A percentile compares a stretch with the other conserved stretches of the same genome.
Conservation (phyloP, 2,329 filamentous ascomycete species). For the Ascochyta clinopodiicola region DNA sequence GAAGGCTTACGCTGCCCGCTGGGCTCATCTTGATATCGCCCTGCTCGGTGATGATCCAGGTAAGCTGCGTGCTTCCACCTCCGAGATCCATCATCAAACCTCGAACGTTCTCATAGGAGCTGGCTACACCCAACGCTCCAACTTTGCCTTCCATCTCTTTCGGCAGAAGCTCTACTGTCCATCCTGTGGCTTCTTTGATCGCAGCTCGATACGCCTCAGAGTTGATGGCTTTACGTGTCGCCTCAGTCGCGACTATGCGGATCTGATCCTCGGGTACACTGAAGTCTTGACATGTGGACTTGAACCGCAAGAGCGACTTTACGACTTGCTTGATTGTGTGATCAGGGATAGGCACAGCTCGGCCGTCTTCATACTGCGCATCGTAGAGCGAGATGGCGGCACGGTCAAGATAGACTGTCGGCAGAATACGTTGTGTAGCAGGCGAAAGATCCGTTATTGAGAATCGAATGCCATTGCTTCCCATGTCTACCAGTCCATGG, state of each 20-base stretch:
- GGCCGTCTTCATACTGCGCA: conserved; percentile 63
- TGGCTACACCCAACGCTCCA: conserved; percentile 83
- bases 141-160: conserved; percentile 84
- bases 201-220: conserved; percentile 69
- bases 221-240: conserved; percentile 82
- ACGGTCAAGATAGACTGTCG: conserved; percentile 78
- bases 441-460: conserved; percentile 83
- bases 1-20: conserved; percentile 67
- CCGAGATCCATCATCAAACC: conserved; percentile 88
- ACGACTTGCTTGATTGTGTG: conserved; percentile 71
- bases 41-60: conserved; percentile 65
- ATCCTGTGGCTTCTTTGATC: conserved; percentile 69
- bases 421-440: conserved; percentile 73
- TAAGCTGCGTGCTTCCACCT: conserved; percentile 74
- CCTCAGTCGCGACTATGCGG: conserved; percentile 84
- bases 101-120: conserved; percentile 71
- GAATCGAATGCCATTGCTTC: conserved; percentile 88
- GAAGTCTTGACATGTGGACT: conserved; percentile 72
- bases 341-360: conserved; percentile 59
- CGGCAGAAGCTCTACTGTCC: conserved; percentile 74
- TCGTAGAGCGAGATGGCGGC: conserved; percentile 87
- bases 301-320: conserved; percentile 72
- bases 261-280: conserved; percentile 70
- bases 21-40: conserved; percentile 52
- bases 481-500: conserved; percentile 48